Base-by-base conservation (phyloP, 495 filamentous ascomycete genomes). In the Emericellopsis terricola region DNA sequence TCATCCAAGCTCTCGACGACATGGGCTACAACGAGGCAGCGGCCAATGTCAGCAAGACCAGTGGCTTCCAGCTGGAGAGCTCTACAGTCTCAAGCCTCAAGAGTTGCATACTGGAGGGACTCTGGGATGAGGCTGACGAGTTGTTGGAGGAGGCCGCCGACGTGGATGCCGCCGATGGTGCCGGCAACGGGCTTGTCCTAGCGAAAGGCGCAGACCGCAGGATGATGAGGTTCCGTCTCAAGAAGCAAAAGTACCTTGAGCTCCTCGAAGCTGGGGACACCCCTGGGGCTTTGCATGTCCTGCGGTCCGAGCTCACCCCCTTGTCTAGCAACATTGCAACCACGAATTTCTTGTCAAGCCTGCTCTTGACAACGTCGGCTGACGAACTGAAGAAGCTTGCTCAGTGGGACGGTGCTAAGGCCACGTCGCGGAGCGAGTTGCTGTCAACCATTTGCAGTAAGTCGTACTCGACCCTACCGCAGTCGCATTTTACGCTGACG, bases 241-340 rank as follows among this genome's bases (percentile, higher is more conserved):
- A 87, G 42, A 76, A 89, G 48, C 89, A 99, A 48, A 99, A 96
- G 54, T 99, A 84, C 52, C 60, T 99, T 19, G 89, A 99, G 50
- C 59, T 93, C 8, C 59, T 99, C 18, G 85, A 96, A 51, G 56
- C 65, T 38, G 59, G 73, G 38, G 73, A 96, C 46, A 68, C 79
- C 13, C 64, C 62, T 15, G 64, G 65, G 17, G 89, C 91, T 11
- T 54, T 96, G 36, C 65, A 65, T 45, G 84, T 94, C 18, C 64
- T 99, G 19, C 71, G 89, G 11, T 69, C 70, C 42, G 89, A 99
- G 53, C 61, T 99, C 35, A 91, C 84, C 4, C 86, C 89, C 0
- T 56, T 96, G 23, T 78, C 86, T 44, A 73, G 78, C 48, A 81
- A 92, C 43, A 71, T 73, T 13, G 62, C 65, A 68, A 52, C 58